Evolutionary conservation across 345 rosid species (phyloP).

Genomic region (Salix viminalis): DNA sequence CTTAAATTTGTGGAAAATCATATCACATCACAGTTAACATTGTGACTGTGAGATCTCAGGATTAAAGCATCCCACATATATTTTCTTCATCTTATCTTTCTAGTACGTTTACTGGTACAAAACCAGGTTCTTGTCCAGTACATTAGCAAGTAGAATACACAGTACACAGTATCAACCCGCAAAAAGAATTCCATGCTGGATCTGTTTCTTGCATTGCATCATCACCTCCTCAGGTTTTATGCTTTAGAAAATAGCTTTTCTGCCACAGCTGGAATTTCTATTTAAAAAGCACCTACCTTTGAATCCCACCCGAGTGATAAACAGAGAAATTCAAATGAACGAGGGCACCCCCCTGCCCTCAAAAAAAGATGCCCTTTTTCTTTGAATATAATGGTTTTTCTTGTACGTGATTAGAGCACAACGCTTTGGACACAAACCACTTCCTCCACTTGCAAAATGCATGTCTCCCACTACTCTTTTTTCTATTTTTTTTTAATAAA

Average conservation of each 20-base stretch:
- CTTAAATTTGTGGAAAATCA: neutral
- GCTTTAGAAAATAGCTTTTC: neutral
- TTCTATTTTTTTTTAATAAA: neutral
- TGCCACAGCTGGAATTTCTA: constrained; percentile 15
- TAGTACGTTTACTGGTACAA: neutral
- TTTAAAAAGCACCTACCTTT: neutral
- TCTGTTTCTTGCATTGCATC: neutral
- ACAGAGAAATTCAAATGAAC: neutral
- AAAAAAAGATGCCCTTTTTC: neutral
- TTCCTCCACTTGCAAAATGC: constrained; percentile 23
- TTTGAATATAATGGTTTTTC: neutral
- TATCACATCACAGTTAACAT: neutral
- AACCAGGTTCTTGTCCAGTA: neutral
- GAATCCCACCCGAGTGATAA: neutral
- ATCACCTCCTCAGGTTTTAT: neutral
- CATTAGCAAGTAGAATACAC: neutral
- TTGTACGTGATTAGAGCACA: constrained; percentile 9
- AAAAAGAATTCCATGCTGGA: neutral
- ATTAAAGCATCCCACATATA: neutral
- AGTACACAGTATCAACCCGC: neutral
- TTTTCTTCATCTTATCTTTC: neutral
- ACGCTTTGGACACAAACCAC: constrained; percentile 18
- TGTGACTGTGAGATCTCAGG: neutral
- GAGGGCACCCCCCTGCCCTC: constrained; percentile 22
- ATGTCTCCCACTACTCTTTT: constrained; percentile 23